Conservation (phyloP, 1,284 basidiomycete genomes). For the Ganoderma lingzhi region DNA sequence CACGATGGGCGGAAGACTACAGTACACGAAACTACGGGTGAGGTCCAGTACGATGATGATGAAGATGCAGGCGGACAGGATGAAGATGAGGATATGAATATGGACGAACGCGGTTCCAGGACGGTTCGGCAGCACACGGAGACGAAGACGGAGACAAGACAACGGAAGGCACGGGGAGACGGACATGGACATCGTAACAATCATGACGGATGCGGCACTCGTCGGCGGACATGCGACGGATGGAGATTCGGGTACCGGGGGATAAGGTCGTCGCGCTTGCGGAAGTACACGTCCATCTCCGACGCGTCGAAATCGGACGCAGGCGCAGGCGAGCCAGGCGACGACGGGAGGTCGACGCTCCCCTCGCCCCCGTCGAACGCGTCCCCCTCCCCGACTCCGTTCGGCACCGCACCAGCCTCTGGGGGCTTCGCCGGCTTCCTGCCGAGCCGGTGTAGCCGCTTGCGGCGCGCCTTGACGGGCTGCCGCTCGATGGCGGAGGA, state of each 20-base stretch:
- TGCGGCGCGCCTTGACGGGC: conserved; percentile 79
- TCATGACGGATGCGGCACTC: conserved; percentile 35
- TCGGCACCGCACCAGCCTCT: conserved; percentile 28
- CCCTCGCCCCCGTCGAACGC: conserved; percentile 28
- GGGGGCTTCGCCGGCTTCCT: conserved; percentile 50
- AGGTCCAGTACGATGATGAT: conserved; percentile 12
- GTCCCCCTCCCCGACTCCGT: neutral
- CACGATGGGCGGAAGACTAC: conserved; percentile 27
- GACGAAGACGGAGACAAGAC: neutral
- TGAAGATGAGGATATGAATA: neutral
- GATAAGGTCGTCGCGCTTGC: conserved; percentile 54
- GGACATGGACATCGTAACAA: neutral
- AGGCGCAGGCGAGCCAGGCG: conserved; percentile 46
- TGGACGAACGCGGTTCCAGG: conserved; percentile 1
- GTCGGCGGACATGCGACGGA: conserved; percentile 40
- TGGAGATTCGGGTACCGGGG: conserved; percentile 40
- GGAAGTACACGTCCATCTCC: conserved; percentile 84
- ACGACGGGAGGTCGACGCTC: conserved; percentile 21
- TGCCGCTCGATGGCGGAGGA: conserved; percentile 49
- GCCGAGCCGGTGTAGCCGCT: conserved; percentile 77
- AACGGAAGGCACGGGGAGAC: neutral
- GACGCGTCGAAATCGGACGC: conserved; percentile 75
- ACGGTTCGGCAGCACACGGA: neutral
- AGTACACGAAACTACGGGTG: conserved; percentile 31
- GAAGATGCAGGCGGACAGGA: conserved; percentile 13